Percentiles rank a stretch among this genome's conserved stretches.
Conservation (phyloP, 2,329 filamentous ascomycete species). For the Fusarium oxysporum region DNA sequence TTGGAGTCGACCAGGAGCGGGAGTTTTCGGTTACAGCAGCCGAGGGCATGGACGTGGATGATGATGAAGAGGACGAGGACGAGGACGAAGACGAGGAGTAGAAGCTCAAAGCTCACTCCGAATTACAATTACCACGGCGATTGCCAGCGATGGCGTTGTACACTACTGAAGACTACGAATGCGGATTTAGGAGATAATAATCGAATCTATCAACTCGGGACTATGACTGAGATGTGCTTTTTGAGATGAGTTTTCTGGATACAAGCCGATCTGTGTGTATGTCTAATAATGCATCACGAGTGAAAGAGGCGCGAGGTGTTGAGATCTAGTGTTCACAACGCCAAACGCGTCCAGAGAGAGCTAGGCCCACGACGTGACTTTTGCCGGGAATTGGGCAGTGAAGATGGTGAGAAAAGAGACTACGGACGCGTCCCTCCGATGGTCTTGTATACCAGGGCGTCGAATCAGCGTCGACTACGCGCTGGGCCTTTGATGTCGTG, state of each 20-base stretch:
- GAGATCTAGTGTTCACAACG: constrained; percentile 33
- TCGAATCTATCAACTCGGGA: constrained; percentile 34
- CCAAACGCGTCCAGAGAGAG: constrained; percentile 30
- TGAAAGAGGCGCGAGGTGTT: constrained; percentile 40
- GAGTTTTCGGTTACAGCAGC: constrained; percentile 86
- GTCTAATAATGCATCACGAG: constrained; percentile 43
- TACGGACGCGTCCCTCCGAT: constrained; percentile 27
- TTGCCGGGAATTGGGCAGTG: constrained; percentile 8
- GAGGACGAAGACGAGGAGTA: constrained; percentile 55
- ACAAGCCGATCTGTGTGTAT: constrained; percentile 49
- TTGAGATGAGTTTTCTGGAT: constrained; percentile 45
- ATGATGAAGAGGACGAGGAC: constrained; percentile 80
- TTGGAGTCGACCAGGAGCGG: constrained; percentile 96
- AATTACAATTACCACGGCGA: constrained; percentile 28
- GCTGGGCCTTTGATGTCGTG: constrained; percentile 29
- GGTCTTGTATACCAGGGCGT: constrained; percentile 31
- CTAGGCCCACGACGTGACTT: constrained; percentile 11
- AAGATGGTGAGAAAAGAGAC: constrained; percentile 21
- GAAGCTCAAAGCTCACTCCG: constrained; percentile 23
- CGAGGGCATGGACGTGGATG: constrained; percentile 95
- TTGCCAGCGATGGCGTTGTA: constrained; percentile 46
- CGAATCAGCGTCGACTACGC: constrained; percentile 38
- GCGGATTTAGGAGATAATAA: constrained; percentile 45
- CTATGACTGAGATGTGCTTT: constrained; percentile 40
- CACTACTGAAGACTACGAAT: constrained; percentile 48